Evolutionary conservation across 1,284 basidiomycete genomes (phyloP).

Genomic region (Irpex lacteus): DNA sequence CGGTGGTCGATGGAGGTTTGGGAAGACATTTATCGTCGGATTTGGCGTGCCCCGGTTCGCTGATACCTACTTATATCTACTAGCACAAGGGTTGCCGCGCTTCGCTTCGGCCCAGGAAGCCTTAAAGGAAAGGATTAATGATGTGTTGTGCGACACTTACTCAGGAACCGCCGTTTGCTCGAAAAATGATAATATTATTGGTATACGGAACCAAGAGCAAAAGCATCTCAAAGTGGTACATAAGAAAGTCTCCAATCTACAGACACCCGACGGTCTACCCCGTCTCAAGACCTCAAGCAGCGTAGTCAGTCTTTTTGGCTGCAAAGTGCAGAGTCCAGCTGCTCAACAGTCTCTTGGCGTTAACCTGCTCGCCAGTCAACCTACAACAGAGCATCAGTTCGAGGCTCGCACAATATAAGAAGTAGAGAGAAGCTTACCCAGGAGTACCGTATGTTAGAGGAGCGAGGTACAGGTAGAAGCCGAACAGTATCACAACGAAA

Average conservation of each 20-base stretch:
- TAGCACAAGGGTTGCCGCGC: too few relatives aligned
- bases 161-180: not conserved
- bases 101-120: too few relatives aligned
- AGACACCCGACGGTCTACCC: not conserved
- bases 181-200: not conserved
- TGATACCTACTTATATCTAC: too few relatives aligned
- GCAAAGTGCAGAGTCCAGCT: constrained; percentile 87
- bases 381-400: constrained; percentile 37
- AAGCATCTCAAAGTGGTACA: not conserved
- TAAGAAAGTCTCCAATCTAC: not conserved
- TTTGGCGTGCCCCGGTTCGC: too few relatives aligned
- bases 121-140: too few relatives aligned
- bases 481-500: constrained; percentile 61
- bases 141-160: not conserved
- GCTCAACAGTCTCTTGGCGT: constrained; percentile 65
- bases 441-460: constrained; percentile 92
- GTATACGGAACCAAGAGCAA: not conserved
- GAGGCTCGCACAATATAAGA: not conserved
- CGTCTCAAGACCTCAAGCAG: constrained; percentile 3
- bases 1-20: too few relatives aligned
- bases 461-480: constrained; percentile 72
- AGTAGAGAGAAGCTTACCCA: constrained; percentile 55
- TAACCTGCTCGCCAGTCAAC: constrained; percentile 71
- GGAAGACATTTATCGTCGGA: too few relatives aligned
- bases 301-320: constrained; percentile 51